Conservation (phyloP, 2,329 filamentous ascomycete species). For the Aspergillus sp. region DNA sequence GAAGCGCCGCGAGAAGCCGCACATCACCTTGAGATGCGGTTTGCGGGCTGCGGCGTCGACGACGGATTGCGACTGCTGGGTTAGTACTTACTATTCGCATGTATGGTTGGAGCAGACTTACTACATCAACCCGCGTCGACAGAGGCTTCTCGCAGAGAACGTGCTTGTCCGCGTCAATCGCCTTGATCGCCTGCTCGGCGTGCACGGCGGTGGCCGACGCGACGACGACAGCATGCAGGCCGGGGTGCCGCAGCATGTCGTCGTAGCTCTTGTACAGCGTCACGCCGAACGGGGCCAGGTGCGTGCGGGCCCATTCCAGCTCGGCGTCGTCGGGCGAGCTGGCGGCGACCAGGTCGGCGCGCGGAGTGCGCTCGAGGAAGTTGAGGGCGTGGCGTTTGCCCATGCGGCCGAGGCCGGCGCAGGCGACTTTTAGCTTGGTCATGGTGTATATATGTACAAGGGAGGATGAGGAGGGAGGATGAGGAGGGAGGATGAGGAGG, state of each 20-base stretch:
- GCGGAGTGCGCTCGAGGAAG: conserved; percentile 39
- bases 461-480: not conserved
- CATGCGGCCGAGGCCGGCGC: conserved; percentile 44
- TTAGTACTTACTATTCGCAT: not conserved
- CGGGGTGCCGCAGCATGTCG: conserved; percentile 48
- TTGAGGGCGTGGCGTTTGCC: conserved; percentile 43
- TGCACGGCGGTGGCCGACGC: conserved; percentile 48
- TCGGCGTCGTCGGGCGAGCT: conserved; percentile 39
- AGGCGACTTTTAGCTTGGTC: conserved; percentile 36
- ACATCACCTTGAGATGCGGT: conserved; percentile 56
- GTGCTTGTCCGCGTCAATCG: conserved; percentile 46
- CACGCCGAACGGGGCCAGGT: conserved; percentile 45
- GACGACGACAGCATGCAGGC: conserved; percentile 47
- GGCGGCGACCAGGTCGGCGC: conserved; percentile 42
- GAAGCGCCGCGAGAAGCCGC: conserved; percentile 58
- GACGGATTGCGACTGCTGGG: conserved; percentile 48
- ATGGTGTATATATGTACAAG: conserved; percentile 8
- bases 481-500: not conserved
- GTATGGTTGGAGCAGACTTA: conserved; percentile 15
- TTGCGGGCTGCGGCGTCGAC: conserved; percentile 47
- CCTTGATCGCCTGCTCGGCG: conserved; percentile 49
- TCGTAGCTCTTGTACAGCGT: conserved; percentile 47
- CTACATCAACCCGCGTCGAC: conserved; percentile 50
- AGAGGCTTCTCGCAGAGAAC: conserved; percentile 48
- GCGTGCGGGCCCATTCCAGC: conserved; percentile 41